Evolutionary conservation across 2,329 filamentous ascomycete species (phyloP), one percentile per base, ranked within the genome.

Genomic region (Colletotrichum coccodes): DNA sequence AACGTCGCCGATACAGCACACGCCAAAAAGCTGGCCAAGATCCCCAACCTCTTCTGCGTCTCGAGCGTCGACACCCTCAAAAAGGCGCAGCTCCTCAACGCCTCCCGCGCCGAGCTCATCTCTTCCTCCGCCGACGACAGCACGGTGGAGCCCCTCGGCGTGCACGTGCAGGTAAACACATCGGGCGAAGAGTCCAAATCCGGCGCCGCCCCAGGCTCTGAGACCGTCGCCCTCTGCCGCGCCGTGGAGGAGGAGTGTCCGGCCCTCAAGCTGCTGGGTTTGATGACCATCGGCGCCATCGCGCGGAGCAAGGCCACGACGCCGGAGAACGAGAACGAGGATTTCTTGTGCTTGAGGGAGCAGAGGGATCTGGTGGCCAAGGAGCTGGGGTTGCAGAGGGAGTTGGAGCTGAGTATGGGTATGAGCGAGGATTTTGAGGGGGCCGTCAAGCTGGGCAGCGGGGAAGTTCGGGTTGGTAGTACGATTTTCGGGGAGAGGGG

Each of bases 241-340:
- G 87, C 92, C 75, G 89, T 99, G 60, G 79, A 88, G 12, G 85
- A 91, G 5, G 84, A 89, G 42, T 97, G 94, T 78, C 90, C 93
- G 1, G 86, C 91, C 77, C 83, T 99, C 42, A 84, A 88, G 64
- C 83, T 99, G 3, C 86, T 92, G 34, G 96, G 96, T 0, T 81
- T 99, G 42, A 99, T 99, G 96, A 99, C 96, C 2, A 98, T 99
- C 76, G 96, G 96, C 1, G 94, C 95, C 21, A 97, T 98, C 78
- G 95, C 94, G 56, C 84, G 95, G 71, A 96, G 93, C 74, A 87
- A 89, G 75, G 93, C 89, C 18, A 90, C 90, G 3, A 92, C 90
- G 2, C 82, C 87, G 0, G 94, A 93, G 73, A 91, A 85, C n/a
- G 92, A 95, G 81, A 98, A 98, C 78, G 94, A 97, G 79, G 96